Conservation (phyloP, 345 rosid species). For the Lenwebbia sp. region DNA sequence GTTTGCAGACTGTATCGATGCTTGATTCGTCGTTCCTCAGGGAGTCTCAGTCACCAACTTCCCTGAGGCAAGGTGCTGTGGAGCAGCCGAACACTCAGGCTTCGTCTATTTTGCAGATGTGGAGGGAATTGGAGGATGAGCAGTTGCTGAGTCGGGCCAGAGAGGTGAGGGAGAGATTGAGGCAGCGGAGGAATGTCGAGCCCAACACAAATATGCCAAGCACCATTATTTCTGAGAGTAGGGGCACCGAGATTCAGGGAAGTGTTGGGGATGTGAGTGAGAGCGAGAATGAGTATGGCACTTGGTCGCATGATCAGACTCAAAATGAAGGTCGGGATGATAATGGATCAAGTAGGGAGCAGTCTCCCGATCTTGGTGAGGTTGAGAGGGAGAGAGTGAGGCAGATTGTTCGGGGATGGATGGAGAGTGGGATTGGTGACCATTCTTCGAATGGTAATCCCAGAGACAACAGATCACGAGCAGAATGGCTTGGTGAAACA, state of each 20-base stretch:
- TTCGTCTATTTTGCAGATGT: constrained; percentile 86
- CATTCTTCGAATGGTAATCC: constrained; percentile 52
- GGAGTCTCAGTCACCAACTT: constrained; percentile 72
- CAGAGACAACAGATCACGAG: constrained; percentile 55
- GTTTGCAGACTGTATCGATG: constrained; percentile 92
- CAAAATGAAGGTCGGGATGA: constrained; percentile 41
- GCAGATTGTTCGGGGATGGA: constrained; percentile 91
- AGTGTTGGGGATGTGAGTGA: constrained; percentile 62
- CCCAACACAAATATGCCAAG: constrained; percentile 35
- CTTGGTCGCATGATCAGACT: constrained; percentile 62
- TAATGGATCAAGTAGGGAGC: constrained; percentile 76
- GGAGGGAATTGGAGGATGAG: constrained; percentile 99
- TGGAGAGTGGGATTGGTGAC: constrained; percentile 69
- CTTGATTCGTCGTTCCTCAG: constrained; percentile 90
- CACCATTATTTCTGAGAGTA: constrained; percentile 40
- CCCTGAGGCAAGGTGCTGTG: constrained; percentile 59
- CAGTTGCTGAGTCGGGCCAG: constrained; percentile 81
- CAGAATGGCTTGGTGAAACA: constrained; percentile 94
- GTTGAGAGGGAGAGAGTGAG: constrained; percentile 97
- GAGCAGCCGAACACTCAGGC: constrained; percentile 90
- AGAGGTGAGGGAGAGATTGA: constrained; percentile 70
- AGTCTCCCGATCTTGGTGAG: constrained; percentile 87
- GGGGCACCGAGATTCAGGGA: constrained; percentile 58
- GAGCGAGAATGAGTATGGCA: constrained; percentile 80
- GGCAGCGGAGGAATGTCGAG: constrained; percentile 58